Percentiles rank a stretch among this genome's conserved stretches.
These are phyloP conservation scores for Cordyceps cicadae DNA, from an alignment of 2,329 filamentous ascomycete genomes.

Conservation along the genomic window DNA sequence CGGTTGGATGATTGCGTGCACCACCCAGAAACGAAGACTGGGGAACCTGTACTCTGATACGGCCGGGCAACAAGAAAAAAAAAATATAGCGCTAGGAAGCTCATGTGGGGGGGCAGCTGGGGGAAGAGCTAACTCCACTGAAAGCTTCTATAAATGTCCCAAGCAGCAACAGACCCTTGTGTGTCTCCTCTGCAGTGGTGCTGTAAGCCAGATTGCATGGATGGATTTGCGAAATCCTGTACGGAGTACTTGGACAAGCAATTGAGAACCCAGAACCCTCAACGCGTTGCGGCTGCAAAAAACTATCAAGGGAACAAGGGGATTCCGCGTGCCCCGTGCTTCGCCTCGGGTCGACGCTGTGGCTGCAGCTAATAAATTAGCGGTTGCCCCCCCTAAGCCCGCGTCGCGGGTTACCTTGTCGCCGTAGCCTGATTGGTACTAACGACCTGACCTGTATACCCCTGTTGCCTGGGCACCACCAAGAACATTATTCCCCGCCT, in stretches of 20 bases:
- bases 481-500: neutral
- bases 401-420: neutral
- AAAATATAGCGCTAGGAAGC: conserved; percentile 5
- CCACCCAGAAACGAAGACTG: neutral
- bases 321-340: neutral
- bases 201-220: neutral
- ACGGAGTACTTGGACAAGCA: neutral
- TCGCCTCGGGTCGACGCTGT: neutral
- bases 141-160: neutral
- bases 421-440: neutral
- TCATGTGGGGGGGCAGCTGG: conserved; percentile 2
- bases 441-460: neutral
- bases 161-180: neutral
- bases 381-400: conserved; percentile 1
- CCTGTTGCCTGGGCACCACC: conserved; percentile 10
- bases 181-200: neutral
- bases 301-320: neutral
- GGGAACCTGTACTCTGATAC: neutral
- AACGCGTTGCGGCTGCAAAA: neutral
- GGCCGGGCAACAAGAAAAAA: neutral
- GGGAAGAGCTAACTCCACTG: neutral
- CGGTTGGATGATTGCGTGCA: neutral
- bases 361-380: neutral
- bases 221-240: neutral
- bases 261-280: neutral